Evolutionary conservation across 1,284 basidiomycete genomes (phyloP), one percentile per base, ranked within the genome.

Genomic region (Hortiboletus rubellus): DNA sequence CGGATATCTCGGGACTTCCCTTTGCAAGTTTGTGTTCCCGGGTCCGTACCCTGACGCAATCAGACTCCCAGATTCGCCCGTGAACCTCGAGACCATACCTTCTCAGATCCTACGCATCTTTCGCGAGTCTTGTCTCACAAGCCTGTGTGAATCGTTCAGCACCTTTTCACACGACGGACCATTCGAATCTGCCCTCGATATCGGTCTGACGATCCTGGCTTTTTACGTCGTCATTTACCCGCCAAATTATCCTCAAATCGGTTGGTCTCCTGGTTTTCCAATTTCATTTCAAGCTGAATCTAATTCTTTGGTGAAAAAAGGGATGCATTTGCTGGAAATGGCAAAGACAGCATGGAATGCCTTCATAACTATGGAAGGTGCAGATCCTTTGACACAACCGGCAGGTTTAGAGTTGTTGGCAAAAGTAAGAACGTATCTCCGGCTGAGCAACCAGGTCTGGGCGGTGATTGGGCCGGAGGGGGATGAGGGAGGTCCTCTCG

Each of bases 281-380:
- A 4, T 24, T 36, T 51, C 31, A 36, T 40, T 27, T 18, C 1
- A 27, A 27, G 27, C 4, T 5, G 27, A 27, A 27, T 27, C 27
- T n/a, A 17, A 50, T 22, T 6, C 7, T 0, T 36, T 27, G n/a
- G 42, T 54, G 41, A n/a, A 45, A 36, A 22, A 52, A 91, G 89
- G 88, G 11, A 77, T 89, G 74, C 89, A 91, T 69, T 74, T 84
- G n/a, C 68, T 91, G 15, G 89, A 91, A 67, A 70, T 89, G 63
- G 80, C 87, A 3, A 91, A 91, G 74, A 85, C 86, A 3, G 76
- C 78, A 8, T 91, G 89, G 89, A 91, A 91, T 66, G 77, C 74
- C 7, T 71, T 76, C 11, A 61, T 77, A 52, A 76, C 66, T 8
- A 50, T 52, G 33, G 60, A 68, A 30, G 27, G n/a, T 4, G n/a